Evolutionary conservation across 805 yeast species (phyloP).

Genomic region (Pichia scutulata): DNA sequence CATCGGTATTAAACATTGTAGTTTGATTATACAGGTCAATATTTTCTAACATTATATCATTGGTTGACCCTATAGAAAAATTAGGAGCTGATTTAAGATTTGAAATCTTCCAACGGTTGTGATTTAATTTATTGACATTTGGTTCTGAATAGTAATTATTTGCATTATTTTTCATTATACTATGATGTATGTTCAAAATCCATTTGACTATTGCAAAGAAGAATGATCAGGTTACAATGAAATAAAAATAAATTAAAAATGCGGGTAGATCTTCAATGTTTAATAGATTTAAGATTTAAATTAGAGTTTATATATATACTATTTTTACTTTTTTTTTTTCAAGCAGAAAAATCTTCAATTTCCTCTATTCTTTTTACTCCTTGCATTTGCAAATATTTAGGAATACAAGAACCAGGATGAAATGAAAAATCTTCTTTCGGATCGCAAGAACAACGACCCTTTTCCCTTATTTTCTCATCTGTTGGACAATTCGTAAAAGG

Average conservation of each 20-base stretch:
- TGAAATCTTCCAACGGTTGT: background rate
- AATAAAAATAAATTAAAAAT: no score
- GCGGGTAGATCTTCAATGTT: background rate
- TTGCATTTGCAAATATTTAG: background rate
- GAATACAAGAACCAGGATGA: slow-evolving; percentile 25
- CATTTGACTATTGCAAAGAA: background rate
- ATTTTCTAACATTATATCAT: background rate
- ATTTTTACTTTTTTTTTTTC: no score
- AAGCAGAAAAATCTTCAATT: background rate
- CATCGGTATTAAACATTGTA: background rate
- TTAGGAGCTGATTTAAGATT: background rate
- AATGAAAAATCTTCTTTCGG: slow-evolving; percentile 70
- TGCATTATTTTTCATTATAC: background rate
- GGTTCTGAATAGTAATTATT: background rate
- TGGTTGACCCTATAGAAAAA: background rate
- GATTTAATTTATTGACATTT: background rate
- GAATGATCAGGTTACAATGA: no score
- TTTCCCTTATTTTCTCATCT: slow-evolving; percentile 45
- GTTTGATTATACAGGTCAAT: background rate
- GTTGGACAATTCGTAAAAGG: slow-evolving; percentile 78
- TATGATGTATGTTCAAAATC: background rate
- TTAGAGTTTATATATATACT: background rate
- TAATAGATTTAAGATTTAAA: no score
- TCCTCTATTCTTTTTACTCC: background rate
- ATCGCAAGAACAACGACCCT: slow-evolving; percentile 63